phyloP scores from a whole-genome alignment of 73 alveolate species.

The Tetrahymena borealis region DNA sequence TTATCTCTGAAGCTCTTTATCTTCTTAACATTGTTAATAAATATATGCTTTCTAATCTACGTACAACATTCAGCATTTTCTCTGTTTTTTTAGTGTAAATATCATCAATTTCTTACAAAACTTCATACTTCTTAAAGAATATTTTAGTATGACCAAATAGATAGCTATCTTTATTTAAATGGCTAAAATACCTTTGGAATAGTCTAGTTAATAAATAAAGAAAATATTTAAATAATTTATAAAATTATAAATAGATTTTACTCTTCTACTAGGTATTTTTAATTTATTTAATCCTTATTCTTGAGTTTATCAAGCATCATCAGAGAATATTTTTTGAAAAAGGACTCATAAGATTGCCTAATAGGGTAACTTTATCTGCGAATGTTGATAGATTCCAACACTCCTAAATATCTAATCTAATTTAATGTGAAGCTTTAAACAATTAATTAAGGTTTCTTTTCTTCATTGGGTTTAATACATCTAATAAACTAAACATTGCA shows the following conservation, averaged over 20 bases:
- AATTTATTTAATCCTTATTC: background rate
- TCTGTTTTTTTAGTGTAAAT: background rate
- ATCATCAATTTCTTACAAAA: background rate
- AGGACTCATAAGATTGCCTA: constrained; percentile 70
- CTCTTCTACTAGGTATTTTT: constrained; percentile 2
- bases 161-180: background rate
- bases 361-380: constrained; percentile 88
- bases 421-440: constrained; percentile 69
- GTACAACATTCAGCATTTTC: background rate
- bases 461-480: constrained; percentile 93
- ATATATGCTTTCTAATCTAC: background rate
- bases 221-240: background rate
- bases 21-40: background rate
- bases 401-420: constrained; percentile 95
- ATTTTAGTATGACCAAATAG: background rate
- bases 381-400: constrained; percentile 85
- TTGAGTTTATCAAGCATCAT: constrained; percentile 5
- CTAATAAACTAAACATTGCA: constrained; percentile 92
- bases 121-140: background rate
- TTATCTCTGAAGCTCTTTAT: background rate
- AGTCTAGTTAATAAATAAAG: background rate
- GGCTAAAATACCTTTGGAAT: background rate
- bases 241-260: constrained; percentile 4
- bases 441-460: constrained; percentile 51
- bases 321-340: constrained; percentile 81